Evolutionary conservation across 225 moss, liverwort and hornwort species (phyloP).

Genomic region (Takakia lepidozioides): DNA sequence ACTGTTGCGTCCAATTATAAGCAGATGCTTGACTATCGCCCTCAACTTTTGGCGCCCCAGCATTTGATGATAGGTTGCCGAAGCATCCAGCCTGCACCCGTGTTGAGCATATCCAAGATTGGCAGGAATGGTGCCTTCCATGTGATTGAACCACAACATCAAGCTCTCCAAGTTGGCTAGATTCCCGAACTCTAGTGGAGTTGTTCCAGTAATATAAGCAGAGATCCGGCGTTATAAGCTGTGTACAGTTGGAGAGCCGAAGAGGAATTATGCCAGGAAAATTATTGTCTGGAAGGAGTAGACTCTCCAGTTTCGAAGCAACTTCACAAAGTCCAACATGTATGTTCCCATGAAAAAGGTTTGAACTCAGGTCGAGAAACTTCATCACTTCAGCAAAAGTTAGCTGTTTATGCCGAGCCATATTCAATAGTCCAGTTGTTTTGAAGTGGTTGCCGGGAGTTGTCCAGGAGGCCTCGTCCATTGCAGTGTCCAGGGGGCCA

Average conservation of each 20-base stretch:
- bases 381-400: too few relatives aligned
- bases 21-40: too few relatives aligned
- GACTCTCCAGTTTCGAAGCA: neutral
- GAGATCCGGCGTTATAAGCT: slow-evolving; percentile 1
- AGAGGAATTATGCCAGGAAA: slow-evolving; percentile 2
- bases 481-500: too few relatives aligned
- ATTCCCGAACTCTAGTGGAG: slow-evolving; percentile 1
- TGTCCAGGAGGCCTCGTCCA: too few relatives aligned
- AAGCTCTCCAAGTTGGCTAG: slow-evolving; percentile 9
- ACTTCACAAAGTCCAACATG: neutral
- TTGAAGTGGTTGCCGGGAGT: too few relatives aligned
- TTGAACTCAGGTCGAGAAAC: slow-evolving; percentile 9
- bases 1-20: too few relatives aligned
- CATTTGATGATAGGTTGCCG: too few relatives aligned
- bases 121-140: slow-evolving; percentile 6
- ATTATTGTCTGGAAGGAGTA: slow-evolving; percentile 5
- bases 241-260: neutral
- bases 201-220: slow-evolving; percentile 2
- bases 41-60: too few relatives aligned
- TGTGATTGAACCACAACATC: slow-evolving; percentile 8
- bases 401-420: too few relatives aligned
- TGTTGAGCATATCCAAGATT: too few relatives aligned
- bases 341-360: slow-evolving; percentile 3
- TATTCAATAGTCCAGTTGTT: too few relatives aligned
- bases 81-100: too few relatives aligned